Conservation (phyloP, 169 alveolate species). For the Ichthyophthirius multifiliis region DNA sequence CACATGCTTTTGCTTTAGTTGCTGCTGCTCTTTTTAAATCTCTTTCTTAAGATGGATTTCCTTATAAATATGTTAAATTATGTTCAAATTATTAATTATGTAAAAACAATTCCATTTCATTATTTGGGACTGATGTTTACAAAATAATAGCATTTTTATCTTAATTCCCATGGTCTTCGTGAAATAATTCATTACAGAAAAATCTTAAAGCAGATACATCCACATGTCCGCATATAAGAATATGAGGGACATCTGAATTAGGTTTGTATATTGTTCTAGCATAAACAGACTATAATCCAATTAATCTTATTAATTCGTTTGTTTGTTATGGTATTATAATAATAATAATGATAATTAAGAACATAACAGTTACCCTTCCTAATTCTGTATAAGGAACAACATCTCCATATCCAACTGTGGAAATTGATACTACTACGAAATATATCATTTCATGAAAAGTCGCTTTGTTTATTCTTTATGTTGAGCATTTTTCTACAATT, state of each 20-base stretch:
- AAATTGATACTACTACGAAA: conserved; percentile 69
- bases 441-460: conserved; percentile 74
- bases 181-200: conserved; percentile 83
- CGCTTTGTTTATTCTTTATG: conserved; percentile 1
- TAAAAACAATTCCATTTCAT: conserved; percentile 69
- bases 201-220: conserved; percentile 66
- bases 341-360: conserved; percentile 66
- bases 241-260: conserved; percentile 81
- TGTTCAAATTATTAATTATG: conserved; percentile 26
- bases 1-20: conserved; percentile 71
- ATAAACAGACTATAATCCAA: conserved; percentile 65
- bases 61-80: conserved; percentile 70
- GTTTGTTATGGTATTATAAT: conserved; percentile 74
- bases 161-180: conserved; percentile 81
- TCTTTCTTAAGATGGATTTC: conserved; percentile 71
- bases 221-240: conserved; percentile 74
- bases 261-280: conserved; percentile 72
- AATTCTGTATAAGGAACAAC: conserved; percentile 65
- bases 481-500: background rate
- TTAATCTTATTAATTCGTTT: conserved; percentile 68
- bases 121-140: conserved; percentile 60
- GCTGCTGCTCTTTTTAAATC: conserved; percentile 73
- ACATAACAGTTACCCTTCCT: conserved; percentile 71
- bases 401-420: conserved; percentile 89
- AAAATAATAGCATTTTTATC: conserved; percentile 78